Conservation (phyloP, 306 rosid species). For the Acacia melanoxylon region DNA sequence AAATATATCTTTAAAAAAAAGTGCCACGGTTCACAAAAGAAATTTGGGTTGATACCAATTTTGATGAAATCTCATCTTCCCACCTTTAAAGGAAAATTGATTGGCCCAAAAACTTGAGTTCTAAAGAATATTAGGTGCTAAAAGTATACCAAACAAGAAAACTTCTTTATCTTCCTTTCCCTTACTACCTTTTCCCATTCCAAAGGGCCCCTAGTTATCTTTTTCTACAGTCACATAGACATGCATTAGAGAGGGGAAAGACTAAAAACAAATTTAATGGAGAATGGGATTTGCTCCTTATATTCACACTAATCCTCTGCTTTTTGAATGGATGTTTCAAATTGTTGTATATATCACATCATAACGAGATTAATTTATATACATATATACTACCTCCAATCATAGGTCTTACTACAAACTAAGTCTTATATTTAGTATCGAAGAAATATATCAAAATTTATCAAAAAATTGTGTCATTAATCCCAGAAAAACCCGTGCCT, state of each 20-base stretch:
- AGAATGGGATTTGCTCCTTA: not conserved
- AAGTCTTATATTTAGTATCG: too few species aligned
- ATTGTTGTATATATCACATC: not conserved
- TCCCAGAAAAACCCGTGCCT: conserved; percentile 16
- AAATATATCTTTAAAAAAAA: too few species aligned
- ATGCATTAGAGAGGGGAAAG: not conserved
- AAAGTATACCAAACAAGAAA: too few species aligned
- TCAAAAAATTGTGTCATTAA: not conserved
- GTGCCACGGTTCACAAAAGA: too few species aligned
- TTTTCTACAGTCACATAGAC: not conserved
- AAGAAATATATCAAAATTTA: too few species aligned
- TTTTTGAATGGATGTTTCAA: not conserved
- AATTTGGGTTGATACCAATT: too few species aligned
- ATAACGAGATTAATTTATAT: not conserved
- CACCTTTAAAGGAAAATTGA: too few species aligned
- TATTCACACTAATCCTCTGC: not conserved
- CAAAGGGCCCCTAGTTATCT: not conserved
- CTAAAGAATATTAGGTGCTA: rapidly evolving
- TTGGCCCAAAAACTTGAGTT: rapidly evolving
- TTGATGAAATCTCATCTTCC: too few species aligned
- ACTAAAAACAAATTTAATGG: not conserved
- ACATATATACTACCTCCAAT: too few species aligned
- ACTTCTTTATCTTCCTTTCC: too few species aligned
- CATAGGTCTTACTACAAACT: too few species aligned
- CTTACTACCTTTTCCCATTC: too few species aligned